Evolutionary conservation across 2,329 filamentous ascomycete genomes (phyloP).

Genomic region (Ophiostoma tasmaniense): DNA sequence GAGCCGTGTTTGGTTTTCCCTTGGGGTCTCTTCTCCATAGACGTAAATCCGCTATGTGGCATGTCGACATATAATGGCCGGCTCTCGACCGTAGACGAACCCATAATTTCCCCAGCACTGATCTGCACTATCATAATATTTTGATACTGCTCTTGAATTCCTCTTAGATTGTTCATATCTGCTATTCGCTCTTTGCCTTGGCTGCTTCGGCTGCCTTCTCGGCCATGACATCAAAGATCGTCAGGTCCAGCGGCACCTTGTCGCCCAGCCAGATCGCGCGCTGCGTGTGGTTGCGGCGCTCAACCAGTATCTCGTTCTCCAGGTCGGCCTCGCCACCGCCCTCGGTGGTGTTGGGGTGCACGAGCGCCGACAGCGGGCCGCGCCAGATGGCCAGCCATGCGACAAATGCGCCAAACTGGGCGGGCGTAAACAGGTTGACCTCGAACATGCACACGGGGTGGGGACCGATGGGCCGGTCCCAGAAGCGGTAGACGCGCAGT

Average conservation of each 20-base stretch:
- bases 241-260: conserved; percentile 51
- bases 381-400: conserved; percentile 77
- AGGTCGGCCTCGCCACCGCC: conserved; percentile 24
- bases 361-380: conserved; percentile 66
- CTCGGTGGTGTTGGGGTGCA: conserved; percentile 73
- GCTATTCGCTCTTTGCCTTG: neutral
- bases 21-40: no score
- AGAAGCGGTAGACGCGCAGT: conserved; percentile 70
- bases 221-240: conserved; percentile 35
- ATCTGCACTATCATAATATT: no score
- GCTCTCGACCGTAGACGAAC: neutral
- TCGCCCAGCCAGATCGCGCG: conserved; percentile 69
- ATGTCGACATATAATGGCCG: neutral
- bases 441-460: conserved; percentile 87
- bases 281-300: conserved; percentile 53
- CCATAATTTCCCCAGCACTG: no score
- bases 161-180: neutral
- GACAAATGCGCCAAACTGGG: conserved; percentile 82
- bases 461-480: conserved; percentile 69
- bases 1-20: neutral
- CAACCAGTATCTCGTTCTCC: conserved; percentile 26
- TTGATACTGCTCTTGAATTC: no score
- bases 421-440: conserved; percentile 77
- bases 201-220: conserved; percentile 7
- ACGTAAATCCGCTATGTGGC: no score